Base-by-base conservation (phyloP, 108 stramenopile species). In the Conticribra guillardii region DNA sequence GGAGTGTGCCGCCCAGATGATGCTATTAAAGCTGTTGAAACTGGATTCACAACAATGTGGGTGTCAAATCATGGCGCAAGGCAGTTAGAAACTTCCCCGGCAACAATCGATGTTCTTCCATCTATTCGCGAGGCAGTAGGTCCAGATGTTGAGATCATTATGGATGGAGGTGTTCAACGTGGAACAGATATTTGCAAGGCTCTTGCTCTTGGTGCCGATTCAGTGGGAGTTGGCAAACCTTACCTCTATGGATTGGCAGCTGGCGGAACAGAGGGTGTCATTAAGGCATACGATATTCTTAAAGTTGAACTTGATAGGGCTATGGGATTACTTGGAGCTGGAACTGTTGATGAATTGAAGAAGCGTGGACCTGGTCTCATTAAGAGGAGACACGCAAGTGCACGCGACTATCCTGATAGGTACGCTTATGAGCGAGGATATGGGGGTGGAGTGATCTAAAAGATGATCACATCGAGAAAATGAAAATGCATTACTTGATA, bases 111-210 rank as follows among this genome's bases (percentile, higher is more conserved):
- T 70, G 93, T 96, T 1, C 80, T 99, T 5, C 98, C 98, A 2
- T 93, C 93, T 31, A 95, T 95, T 57, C 92, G 97, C 46, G 94
- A 87, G 73, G 91, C 90, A 15, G 98, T 97, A 16, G 98, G 93
- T 27, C 89, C 89, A 31, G 93, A 87, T 76, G 94, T 89, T 41
- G 96, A 97, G 80, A 94, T 99, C 41, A 98, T 97, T 67, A 66
- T 97, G 70, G 98, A 99, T 73, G 97, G 98, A 48, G 98, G 98
- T 70, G 90, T 99, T n/a, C 92, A 92, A 77, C 92, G 97, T 60
- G 98, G 98, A 31, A 96, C 96, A 17, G 98, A 99, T 77, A 97
- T 96, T 73, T 89, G 93, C 66, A 97, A 97, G 84, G 97, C 97
- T 3, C 71, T 98, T 17, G 98, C 98, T 1, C 82, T 98, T 29